Conservation (phyloP, 768 basidiomycete species). For the Lentinula aciculospora region DNA sequence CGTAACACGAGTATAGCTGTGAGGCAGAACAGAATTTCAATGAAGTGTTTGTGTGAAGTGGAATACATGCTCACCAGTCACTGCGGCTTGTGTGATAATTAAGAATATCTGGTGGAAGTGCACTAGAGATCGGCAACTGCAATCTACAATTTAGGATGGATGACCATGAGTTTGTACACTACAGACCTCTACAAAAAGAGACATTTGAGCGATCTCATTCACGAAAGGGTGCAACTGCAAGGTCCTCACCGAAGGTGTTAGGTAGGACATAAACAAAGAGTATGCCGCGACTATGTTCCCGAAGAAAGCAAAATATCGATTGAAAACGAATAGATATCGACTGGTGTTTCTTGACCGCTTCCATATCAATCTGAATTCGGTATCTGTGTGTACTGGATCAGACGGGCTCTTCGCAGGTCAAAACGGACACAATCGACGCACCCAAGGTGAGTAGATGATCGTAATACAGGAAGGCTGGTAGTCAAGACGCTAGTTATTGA, state of each 20-base stretch:
- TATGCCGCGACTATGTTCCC: background rate
- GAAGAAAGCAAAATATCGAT: background rate
- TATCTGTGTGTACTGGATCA: background rate
- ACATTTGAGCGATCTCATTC: background rate
- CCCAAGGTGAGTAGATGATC: slow-evolving; percentile 1
- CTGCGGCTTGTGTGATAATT: background rate
- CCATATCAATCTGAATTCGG: background rate
- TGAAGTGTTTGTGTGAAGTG: too few relatives aligned
- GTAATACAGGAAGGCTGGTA: background rate
- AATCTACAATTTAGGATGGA: background rate
- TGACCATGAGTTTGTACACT: background rate
- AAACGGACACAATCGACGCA: too few relatives aligned
- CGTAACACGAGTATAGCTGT: background rate
- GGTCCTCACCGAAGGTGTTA: background rate
- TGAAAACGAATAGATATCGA: background rate
- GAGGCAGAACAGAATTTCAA: background rate
- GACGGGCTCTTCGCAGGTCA: too few relatives aligned
- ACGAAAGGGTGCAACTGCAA: background rate
- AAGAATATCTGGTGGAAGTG: background rate
- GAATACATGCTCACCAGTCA: background rate
- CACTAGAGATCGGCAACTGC: background rate
- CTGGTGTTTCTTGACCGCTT: background rate
- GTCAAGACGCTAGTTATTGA: background rate
- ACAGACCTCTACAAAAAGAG: background rate
- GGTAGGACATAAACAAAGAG: background rate